Percentiles rank a stretch among this genome's conserved stretches.
Conservation (phyloP, 208 protist genomes). For the Balamuthia mandrillaris region DNA sequence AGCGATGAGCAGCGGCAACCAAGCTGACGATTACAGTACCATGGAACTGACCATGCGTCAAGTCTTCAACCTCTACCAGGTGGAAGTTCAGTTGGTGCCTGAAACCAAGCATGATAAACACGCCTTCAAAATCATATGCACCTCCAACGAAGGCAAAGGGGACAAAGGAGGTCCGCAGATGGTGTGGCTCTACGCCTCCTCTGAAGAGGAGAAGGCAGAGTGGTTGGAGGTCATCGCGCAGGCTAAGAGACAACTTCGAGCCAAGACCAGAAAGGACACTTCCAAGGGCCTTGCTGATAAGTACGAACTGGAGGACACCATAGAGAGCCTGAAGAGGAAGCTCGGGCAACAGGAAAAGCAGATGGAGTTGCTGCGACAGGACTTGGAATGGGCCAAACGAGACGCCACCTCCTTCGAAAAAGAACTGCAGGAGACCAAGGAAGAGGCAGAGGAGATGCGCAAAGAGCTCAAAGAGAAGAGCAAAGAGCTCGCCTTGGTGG, state of each 20-base stretch:
- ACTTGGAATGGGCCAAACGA: no score
- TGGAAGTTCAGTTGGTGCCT: conserved; percentile 13
- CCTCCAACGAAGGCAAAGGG: background rate
- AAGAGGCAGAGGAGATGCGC: no score
- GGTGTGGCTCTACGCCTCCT: background rate
- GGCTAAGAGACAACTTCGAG: background rate
- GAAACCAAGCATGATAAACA: background rate
- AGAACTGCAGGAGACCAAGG: no score
- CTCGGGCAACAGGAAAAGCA: no score
- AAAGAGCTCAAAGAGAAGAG: no score
- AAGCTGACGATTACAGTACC: background rate
- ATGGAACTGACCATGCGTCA: conserved; percentile 5
- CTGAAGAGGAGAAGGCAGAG: conserved; percentile 13
- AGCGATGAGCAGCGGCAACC: background rate
- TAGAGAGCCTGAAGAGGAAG: no score
- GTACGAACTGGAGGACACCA: no score
- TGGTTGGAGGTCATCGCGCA: conserved; percentile 35
- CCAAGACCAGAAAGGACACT: no score
- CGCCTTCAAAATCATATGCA: background rate
- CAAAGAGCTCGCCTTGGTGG: no score
- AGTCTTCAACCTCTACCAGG: conserved; percentile 24
- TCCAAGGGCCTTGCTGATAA: no score
- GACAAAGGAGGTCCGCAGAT: conserved; percentile 27
- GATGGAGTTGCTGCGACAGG: no score
- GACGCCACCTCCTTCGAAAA: no score